Percentiles rank a stretch among this genome's conserved stretches.
Conservation (phyloP, 805 yeast genomes). For the Teunomyces panamensis region DNA sequence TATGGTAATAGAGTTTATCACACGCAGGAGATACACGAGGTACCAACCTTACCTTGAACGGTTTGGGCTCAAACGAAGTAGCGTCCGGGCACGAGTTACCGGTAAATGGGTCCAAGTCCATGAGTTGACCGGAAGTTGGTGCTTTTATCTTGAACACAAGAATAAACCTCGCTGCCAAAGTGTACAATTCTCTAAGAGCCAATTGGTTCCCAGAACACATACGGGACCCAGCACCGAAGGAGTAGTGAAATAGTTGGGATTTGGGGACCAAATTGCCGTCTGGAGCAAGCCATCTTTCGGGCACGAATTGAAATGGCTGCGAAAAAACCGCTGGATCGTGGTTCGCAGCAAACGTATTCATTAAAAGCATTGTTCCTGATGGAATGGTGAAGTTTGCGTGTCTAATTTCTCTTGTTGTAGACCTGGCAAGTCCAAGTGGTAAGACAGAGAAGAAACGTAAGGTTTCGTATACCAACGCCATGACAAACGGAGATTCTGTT, state of each 20-base stretch:
- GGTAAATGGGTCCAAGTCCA: conserved; percentile 51
- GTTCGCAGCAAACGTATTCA: conserved; percentile 72
- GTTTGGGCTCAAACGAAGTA: conserved; percentile 60
- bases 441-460: conserved; percentile 61
- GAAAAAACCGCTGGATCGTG: conserved; percentile 50
- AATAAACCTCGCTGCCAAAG: conserved; percentile 51
- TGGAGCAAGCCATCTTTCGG: conserved; percentile 49
- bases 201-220: conserved; percentile 69
- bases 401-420: conserved; percentile 49
- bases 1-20: conserved; percentile 17
- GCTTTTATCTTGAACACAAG: conserved; percentile 47
- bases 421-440: conserved; percentile 65
- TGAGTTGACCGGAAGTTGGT: conserved; percentile 32
- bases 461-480: conserved; percentile 62
- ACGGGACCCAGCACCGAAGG: conserved; percentile 71
- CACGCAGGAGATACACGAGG: conserved; percentile 18
- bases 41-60: conserved; percentile 27
- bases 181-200: conserved; percentile 64
- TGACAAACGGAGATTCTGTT: conserved; percentile 45
- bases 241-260: conserved; percentile 35
- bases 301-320: conserved; percentile 47
- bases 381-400: conserved; percentile 48
- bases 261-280: conserved; percentile 10
- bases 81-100: conserved; percentile 53
- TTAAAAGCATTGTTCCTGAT: conserved; percentile 46